Conservation (phyloP, 176 grass and related monocot species). For the Luzula sylvatica region DNA sequence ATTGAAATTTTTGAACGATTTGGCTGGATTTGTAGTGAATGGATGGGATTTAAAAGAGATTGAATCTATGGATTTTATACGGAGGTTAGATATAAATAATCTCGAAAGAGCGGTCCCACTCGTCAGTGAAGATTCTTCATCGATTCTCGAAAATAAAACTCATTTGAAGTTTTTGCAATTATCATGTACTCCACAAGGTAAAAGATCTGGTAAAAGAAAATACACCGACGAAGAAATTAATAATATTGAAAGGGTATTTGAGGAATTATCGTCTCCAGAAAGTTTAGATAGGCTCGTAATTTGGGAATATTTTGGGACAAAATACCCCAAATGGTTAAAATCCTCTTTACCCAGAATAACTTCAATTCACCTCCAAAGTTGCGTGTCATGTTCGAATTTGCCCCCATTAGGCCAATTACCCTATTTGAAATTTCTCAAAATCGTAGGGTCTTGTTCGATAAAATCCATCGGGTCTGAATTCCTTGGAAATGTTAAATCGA, state of each 20-base stretch:
- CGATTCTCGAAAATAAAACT: background rate
- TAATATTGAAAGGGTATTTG: constrained; percentile 16
- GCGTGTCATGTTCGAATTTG: background rate
- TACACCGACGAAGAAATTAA: background rate
- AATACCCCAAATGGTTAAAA: constrained; percentile 4
- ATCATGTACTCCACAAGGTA: rapidly evolving
- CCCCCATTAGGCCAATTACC: constrained; percentile 19
- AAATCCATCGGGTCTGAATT: constrained; percentile 19
- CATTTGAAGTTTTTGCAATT: background rate
- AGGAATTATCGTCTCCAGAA: background rate
- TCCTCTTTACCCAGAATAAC: background rate
- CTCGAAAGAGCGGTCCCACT: background rate
- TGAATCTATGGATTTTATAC: background rate
- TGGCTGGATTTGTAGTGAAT: constrained; percentile 4
- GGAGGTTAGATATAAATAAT: background rate
- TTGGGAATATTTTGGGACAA: background rate
- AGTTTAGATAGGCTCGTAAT: background rate
- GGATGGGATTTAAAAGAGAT: constrained; percentile 11
- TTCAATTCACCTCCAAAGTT: background rate
- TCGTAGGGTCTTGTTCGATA: background rate
- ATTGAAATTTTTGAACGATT: background rate
- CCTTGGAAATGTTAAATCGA: background rate
- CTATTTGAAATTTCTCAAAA: constrained; percentile 12
- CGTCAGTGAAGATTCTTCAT: background rate
- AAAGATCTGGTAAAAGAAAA: background rate